Percentiles rank a stretch among this genome's conserved stretches.
phyloP scores from a whole-genome alignment of 331 rosid genomes.

The Saraca asoca region DNA sequence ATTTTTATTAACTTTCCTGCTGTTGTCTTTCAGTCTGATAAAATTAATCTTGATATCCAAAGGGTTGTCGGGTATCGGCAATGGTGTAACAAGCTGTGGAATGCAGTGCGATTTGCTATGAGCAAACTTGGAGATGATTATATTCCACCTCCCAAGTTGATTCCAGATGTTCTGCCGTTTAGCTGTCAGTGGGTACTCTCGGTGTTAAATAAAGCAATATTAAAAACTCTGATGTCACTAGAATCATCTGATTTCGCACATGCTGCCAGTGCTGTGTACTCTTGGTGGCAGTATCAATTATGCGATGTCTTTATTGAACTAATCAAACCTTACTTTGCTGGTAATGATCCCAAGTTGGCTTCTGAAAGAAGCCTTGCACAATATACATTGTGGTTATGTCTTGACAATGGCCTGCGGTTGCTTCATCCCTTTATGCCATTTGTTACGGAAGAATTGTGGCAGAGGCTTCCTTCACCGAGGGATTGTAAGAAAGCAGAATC shows the following conservation, averaged over 20 bases:
- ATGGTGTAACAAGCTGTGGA: slow-evolving; percentile 69
- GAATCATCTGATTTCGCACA: slow-evolving; percentile 50
- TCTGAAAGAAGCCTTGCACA: slow-evolving; percentile 49
- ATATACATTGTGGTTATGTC: slow-evolving; percentile 58
- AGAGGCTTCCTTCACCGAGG: slow-evolving; percentile 57
- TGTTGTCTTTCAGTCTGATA: slow-evolving; percentile 73
- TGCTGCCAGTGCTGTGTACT: slow-evolving; percentile 55
- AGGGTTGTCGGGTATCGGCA: slow-evolving; percentile 65
- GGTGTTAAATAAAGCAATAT: slow-evolving; percentile 51
- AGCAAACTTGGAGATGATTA: slow-evolving; percentile 60
- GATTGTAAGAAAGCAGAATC: slow-evolving; percentile 44
- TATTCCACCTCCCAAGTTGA: slow-evolving; percentile 37
- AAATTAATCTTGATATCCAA: slow-evolving; percentile 81
- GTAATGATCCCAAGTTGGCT: slow-evolving; percentile 42
- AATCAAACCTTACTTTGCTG: slow-evolving; percentile 59
- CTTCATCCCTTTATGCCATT: slow-evolving; percentile 72
- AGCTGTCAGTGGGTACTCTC: slow-evolving; percentile 67
- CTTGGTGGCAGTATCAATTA: slow-evolving; percentile 66
- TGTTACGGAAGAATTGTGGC: slow-evolving; percentile 68
- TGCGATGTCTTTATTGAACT: slow-evolving; percentile 68
- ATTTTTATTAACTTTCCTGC: slow-evolving; percentile 18
- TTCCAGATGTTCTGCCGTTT: slow-evolving; percentile 50
- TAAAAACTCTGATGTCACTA: slow-evolving; percentile 43
- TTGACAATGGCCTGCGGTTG: slow-evolving; percentile 60
- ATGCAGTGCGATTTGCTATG: slow-evolving; percentile 60